phyloP scores from a whole-genome alignment of 2,329 filamentous ascomycete genomes.

The Colletotrichum aenigma region DNA sequence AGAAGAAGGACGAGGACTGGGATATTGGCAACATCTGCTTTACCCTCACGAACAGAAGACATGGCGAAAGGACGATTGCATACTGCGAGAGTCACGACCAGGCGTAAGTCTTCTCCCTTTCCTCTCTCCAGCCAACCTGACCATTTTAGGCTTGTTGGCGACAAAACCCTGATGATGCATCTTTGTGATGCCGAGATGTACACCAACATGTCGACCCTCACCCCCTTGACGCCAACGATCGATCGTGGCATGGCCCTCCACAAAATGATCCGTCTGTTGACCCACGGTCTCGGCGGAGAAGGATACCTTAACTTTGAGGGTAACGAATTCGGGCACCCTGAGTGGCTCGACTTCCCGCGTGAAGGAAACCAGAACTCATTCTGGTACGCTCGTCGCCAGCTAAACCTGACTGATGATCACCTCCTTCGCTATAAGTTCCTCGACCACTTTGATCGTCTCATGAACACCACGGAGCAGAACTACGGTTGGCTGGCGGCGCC shows the following conservation, averaged over 20 bases:
- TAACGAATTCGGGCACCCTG: slow-evolving; percentile 97
- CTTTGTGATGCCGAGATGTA: slow-evolving; percentile 97
- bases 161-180: slow-evolving; percentile 98
- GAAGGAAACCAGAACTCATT: slow-evolving; percentile 92
- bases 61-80: slow-evolving; percentile 97
- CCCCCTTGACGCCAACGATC: slow-evolving; percentile 85
- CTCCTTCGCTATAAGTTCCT: slow-evolving; percentile 89
- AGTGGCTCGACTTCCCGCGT: slow-evolving; percentile 98
- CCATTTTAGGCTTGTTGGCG: slow-evolving; percentile 77
- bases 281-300: slow-evolving; percentile 89
- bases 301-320: slow-evolving; percentile 99
- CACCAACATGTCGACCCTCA: slow-evolving; percentile 91
- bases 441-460: slow-evolving; percentile 90
- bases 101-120: slow-evolving; percentile 67
- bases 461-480: slow-evolving; percentile 87
- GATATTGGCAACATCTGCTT: slow-evolving; percentile 84
- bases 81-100: slow-evolving; percentile 98
- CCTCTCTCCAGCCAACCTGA: neutral
- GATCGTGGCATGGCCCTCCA: slow-evolving; percentile 90
- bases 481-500: slow-evolving; percentile 88
- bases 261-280: slow-evolving; percentile 96
- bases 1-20: slow-evolving; percentile 90
- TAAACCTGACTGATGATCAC: slow-evolving; percentile 87
- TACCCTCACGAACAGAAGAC: slow-evolving; percentile 89
- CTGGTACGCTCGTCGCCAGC: slow-evolving; percentile 91